Base-by-base conservation (phyloP, 768 basidiomycete species). In the Melanogaster broomeanus region DNA sequence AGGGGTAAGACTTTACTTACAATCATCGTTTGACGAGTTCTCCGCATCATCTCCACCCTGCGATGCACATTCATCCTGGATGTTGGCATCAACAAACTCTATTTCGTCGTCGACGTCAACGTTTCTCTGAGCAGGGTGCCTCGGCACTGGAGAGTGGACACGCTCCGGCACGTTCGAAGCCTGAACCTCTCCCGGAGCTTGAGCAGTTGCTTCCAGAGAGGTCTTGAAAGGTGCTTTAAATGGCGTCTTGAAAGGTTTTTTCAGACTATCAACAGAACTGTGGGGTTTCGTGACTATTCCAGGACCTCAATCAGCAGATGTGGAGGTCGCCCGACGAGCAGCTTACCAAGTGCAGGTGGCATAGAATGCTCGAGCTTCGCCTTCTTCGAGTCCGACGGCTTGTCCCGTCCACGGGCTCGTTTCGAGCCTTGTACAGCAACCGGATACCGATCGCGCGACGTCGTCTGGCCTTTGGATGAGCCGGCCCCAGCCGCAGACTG, bases 221-320 rank as follows among this genome's bases (percentile, higher is more conserved):
- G 59, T 62, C 45, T 59, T 73, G 58, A 70, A 72, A 1, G 76
- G 71, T 1, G 62, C 61, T 48, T 69, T 73, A 31, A 60, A 74
- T 2, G 81, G 81, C 2, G 75, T 61, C 58, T 72, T 77, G 60
- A 77, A 78, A 3, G 83, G 84, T 60, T 81, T 84, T 38, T 60
- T 72, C 45, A 83, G 57, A 47, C 57, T 59, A 22, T 56, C 60
- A 0, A 65, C 72, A 8, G 80, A 81, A 42, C 57, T 62, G 59
- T 77, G 70, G 4, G 78, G 74, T 55, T 72, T 79, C 8, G 81
- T 82, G 13, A 77, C 81, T 80, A 44, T 16, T 28, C 54, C 15
- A 13, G 9, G 12, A 11, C 37, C 18, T 16, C 35, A 51, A 3
- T 62, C 25, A 25, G 38, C 33, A 2, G 37, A 43, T 16, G 16